Conservation (phyloP, 1,139 yeast genomes). For the Kodamaea sp. region DNA sequence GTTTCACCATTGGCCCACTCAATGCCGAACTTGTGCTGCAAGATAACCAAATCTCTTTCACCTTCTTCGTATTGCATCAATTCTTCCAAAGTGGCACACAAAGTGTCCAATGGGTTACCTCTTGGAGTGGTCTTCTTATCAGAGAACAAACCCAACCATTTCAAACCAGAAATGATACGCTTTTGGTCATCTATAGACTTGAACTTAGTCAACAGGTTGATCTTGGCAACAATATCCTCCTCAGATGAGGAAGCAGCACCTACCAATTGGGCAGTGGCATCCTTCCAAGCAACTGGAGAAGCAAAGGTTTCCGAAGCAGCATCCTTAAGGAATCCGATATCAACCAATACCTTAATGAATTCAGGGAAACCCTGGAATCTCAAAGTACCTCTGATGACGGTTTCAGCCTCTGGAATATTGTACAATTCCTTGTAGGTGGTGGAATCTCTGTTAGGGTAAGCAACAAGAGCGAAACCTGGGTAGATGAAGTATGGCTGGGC, state of each 20-base stretch:
- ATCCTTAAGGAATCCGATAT: constrained; percentile 88
- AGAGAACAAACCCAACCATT: constrained; percentile 92
- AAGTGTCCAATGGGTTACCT: constrained; percentile 92
- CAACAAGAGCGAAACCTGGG: constrained; percentile 93
- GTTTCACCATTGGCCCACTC: constrained; percentile 92
- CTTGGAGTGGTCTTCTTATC: constrained; percentile 76
- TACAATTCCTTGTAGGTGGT: constrained; percentile 90
- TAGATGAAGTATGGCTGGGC: constrained; percentile 94
- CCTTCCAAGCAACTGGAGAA: constrained; percentile 76
- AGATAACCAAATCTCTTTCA: constrained; percentile 91
- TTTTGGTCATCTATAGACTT: constrained; percentile 79
- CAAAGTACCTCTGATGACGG: constrained; percentile 94
- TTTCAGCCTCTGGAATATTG: constrained; percentile 94
- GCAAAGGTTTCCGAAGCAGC: constrained; percentile 61
- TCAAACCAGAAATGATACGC: constrained; percentile 84
- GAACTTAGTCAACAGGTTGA: constrained; percentile 77
- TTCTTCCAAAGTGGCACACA: constrained; percentile 94
- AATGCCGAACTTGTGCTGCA: constrained; percentile 97
- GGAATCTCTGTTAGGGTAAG: constrained; percentile 98
- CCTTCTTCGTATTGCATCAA: constrained; percentile 95
- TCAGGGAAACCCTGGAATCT: constrained; percentile 99
- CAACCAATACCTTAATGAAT: constrained; percentile 92
- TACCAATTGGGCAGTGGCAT: constrained; percentile 74
- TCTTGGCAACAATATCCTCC: constrained; percentile 72
- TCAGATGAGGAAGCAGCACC: constrained; percentile 72